Evolutionary conservation across 495 filamentous ascomycete species (phyloP).

Genomic region (Aspergillus carlsbadensis): DNA sequence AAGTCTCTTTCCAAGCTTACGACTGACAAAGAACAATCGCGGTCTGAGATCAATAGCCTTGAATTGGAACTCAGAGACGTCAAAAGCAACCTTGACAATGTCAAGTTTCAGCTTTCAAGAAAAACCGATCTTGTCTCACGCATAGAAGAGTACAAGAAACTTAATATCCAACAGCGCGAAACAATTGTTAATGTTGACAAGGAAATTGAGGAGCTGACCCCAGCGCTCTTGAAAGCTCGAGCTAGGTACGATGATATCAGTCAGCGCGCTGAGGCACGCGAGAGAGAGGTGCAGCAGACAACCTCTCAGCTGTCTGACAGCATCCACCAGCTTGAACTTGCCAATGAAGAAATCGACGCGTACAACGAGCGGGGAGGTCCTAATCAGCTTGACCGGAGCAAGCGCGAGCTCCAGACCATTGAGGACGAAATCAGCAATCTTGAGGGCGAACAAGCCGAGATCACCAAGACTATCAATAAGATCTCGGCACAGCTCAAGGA

Average conservation of each 20-base stretch:
- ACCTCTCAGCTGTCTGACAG: constrained; percentile 69
- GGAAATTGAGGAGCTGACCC: constrained; percentile 67
- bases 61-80: constrained; percentile 73
- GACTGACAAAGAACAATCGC: constrained; percentile 68
- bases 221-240: constrained; percentile 71
- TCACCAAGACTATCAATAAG: constrained; percentile 70
- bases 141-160: constrained; percentile 69
- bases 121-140: constrained; percentile 64
- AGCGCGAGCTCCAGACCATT: constrained; percentile 64
- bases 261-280: constrained; percentile 66
- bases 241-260: constrained; percentile 71
- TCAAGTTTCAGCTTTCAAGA: constrained; percentile 73
- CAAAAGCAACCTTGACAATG: constrained; percentile 63
- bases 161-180: constrained; percentile 66
- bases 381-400: constrained; percentile 64
- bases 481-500: constrained; percentile 75
- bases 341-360: constrained; percentile 73
- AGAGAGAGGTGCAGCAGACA: constrained; percentile 71
- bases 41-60: constrained; percentile 60
- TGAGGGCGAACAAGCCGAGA: constrained; percentile 64
- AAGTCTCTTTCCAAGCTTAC: constrained; percentile 60
- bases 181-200: constrained; percentile 63
- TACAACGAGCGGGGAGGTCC: constrained; percentile 79
- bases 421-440: constrained; percentile 62
- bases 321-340: constrained; percentile 70